Base-by-base conservation (phyloP, 1,284 basidiomycete species). In the Melanopsichium pennsylvanicum region DNA sequence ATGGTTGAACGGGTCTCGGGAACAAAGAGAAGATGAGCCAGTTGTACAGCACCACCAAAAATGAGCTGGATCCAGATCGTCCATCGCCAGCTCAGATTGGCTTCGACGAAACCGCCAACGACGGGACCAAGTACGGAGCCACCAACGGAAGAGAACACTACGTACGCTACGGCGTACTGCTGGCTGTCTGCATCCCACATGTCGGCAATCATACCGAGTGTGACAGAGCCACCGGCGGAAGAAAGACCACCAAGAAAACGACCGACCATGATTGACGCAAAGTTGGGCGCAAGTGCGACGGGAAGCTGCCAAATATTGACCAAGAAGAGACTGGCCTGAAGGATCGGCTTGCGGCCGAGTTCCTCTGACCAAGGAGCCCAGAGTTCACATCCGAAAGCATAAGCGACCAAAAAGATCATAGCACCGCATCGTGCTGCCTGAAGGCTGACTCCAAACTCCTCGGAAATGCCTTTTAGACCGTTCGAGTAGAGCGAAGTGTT, bases 41-140 rank as follows among this genome's bases (percentile, higher is more conserved):
- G 38, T 61, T 84, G 83, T 5, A 82, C 80, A 33, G 71, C 67
- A 7, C 68, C 80, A 15, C 83, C 83, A 39, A 83, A 81, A 48
- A 82, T 82, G 21, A 83, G 72, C 71, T 83, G 82, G 11, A 76
- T 67, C 59, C 80, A 84, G 8, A 83, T 74, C 6, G 82, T 84
- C 82, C 82, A 83, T 35, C 56, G 36, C 56, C 62, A 66, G 31
- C 36, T 50, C 6, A 66, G 26, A 25, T 59, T 50, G 3, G 50
- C 56, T 10, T 69, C 62, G 16, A 64, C 50, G 31, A 74, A 76
- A 16, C 70, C 75, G 26, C 78, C 78, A 6, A 78, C 57, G 35
- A 80, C 59, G 4, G 78, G 78, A 22, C 81, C 81, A 1, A 78
- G 39, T 22, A 84, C 83, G 13, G 78, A 81, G 13, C 77, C 75